A percentile compares a stretch with the other conserved stretches of the same genome.
Conservation (phyloP, 2,329 filamentous ascomycete species). For the Microcyclosporella mali region DNA sequence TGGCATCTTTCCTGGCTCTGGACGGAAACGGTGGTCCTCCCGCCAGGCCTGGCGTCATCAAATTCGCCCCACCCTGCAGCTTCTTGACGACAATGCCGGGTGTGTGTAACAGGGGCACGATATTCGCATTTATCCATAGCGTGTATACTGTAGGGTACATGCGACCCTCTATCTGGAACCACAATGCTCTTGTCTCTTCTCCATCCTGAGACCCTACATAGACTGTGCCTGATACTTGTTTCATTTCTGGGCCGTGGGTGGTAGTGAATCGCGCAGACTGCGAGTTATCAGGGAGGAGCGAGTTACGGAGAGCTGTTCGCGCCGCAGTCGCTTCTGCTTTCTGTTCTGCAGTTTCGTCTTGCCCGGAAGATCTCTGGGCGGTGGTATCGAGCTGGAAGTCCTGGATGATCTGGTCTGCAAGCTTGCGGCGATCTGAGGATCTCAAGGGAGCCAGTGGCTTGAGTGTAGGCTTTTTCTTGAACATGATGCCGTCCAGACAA, state of each 20-base stretch:
- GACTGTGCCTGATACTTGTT: conserved; percentile 56
- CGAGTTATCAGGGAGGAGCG: conserved; percentile 57
- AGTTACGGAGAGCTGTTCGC: conserved; percentile 50
- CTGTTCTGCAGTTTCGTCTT: conserved; percentile 36
- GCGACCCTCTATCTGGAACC: conserved; percentile 57
- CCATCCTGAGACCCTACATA: conserved; percentile 56
- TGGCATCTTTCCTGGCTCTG: conserved; percentile 52
- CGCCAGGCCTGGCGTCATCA: conserved; percentile 63
- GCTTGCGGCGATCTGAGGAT: conserved; percentile 60
- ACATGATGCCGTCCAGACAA: conserved; percentile 26
- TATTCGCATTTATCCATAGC: conserved; percentile 56
- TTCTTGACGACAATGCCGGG: conserved; percentile 57
- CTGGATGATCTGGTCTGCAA: conserved; percentile 61
- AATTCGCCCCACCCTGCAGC: conserved; percentile 57
- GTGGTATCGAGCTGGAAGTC: conserved; percentile 47
- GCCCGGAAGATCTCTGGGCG: conserved; percentile 15
- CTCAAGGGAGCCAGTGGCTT: conserved; percentile 61
- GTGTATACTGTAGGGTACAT: conserved; percentile 56
- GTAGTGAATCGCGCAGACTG: conserved; percentile 60
- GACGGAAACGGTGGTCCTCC: conserved; percentile 58
- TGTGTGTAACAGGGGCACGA: conserved; percentile 60
- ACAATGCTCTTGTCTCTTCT: conserved; percentile 55
- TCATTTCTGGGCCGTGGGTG: conserved; percentile 56
- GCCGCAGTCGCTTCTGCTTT: conserved; percentile 39
- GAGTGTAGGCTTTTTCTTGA: conserved; percentile 44